Percentiles rank a stretch among this genome's conserved stretches.
Conservation (phyloP, 306 rosid genomes). For the Albizia julibrissin region DNA sequence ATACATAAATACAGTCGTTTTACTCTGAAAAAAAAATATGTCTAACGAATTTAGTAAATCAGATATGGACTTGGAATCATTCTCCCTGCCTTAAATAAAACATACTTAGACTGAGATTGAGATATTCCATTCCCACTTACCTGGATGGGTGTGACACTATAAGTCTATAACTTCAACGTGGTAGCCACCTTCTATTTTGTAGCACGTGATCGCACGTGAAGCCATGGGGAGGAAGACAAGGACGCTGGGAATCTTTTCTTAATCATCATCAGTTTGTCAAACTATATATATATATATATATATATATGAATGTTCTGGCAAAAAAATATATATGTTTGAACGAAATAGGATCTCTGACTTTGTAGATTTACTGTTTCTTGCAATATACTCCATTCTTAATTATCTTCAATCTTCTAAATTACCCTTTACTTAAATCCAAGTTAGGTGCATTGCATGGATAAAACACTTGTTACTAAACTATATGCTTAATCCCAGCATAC, state of each 20-base stretch:
- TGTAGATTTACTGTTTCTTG: background rate
- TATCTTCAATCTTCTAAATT: background rate
- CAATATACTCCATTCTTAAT: background rate
- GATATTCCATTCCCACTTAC: background rate
- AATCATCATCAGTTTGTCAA: background rate
- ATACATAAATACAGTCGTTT: background rate
- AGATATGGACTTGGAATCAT: background rate
- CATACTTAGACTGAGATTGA: background rate
- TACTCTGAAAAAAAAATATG: no score
- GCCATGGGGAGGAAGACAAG: background rate
- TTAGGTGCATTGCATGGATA: background rate
- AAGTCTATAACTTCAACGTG: background rate
- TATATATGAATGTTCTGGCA: no score
- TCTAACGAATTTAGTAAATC: background rate
- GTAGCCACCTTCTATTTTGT: background rate
- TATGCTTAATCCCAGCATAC: background rate
- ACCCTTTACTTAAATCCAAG: background rate
- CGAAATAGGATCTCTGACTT: background rate
- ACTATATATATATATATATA: no score
- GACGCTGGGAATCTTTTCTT: background rate
- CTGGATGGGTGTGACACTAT: background rate
- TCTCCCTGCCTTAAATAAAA: background rate
- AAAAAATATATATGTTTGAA: background rate
- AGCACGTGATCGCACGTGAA: constrained; percentile 17
- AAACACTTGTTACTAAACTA: background rate